Conservation (phyloP, 352 stramenopile genomes). For the Globisporangium ultimum region DNA sequence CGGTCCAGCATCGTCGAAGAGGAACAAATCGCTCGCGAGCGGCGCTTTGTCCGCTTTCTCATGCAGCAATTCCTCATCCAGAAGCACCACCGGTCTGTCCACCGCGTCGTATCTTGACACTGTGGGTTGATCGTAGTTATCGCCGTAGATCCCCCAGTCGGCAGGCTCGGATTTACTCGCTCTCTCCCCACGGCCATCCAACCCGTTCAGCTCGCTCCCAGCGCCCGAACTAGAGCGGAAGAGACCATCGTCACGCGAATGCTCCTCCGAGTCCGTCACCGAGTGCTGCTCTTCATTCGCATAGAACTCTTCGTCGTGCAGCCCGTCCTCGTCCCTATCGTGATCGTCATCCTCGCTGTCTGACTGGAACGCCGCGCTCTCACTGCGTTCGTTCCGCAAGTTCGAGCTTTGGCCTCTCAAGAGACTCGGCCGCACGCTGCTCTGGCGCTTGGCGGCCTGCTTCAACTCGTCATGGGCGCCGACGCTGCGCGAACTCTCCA, state of each 20-base stretch:
- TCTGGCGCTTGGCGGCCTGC: too few relatives aligned
- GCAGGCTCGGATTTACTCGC: constrained; percentile 32
- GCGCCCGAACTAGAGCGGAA: constrained; percentile 34
- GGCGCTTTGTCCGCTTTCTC: constrained; percentile 17
- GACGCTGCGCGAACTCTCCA: too few relatives aligned
- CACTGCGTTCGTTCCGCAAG: constrained; percentile 2
- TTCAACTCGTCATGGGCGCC: too few relatives aligned
- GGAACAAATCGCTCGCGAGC: constrained; percentile 50
- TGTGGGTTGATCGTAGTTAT: constrained; percentile 12
- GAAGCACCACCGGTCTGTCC: constrained; percentile 34
- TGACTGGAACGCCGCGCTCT: background rate
- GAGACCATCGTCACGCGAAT: constrained; percentile 22
- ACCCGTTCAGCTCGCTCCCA: constrained; percentile 20
- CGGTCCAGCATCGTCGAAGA: constrained; percentile 45
- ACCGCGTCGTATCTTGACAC: constrained; percentile 44
- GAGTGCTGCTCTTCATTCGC: constrained; percentile 4
- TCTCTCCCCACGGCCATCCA: constrained; percentile 13
- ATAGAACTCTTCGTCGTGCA: constrained; percentile 2
- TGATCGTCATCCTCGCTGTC: too few relatives aligned
- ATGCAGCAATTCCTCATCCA: constrained; percentile 59
- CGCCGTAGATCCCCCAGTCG: constrained; percentile 59
- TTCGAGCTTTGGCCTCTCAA: too few relatives aligned
- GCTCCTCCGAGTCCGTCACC: constrained; percentile 11
- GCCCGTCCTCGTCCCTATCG: constrained; percentile 17
- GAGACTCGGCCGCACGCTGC: too few relatives aligned